Percentiles rank a stretch among this genome's conserved stretches.
These are phyloP conservation scores for Thalassiosira profunda DNA, from an alignment of 108 stramenopile genomes.

Conservation along the genomic window DNA sequence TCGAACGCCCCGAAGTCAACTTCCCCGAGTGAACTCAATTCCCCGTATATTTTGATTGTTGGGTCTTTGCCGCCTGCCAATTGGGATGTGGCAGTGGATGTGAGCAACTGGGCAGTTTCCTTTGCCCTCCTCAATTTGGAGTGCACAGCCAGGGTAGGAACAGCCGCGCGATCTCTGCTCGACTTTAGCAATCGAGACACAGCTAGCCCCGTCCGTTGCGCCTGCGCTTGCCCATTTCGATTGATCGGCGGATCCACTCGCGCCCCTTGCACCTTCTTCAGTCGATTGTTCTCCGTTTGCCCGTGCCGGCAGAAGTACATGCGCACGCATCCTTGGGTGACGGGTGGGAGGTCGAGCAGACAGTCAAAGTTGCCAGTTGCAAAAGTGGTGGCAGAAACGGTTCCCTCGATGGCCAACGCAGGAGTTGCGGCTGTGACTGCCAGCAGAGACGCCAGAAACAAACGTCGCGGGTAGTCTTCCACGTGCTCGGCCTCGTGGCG, in stretches of 20 bases:
- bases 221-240: constrained; percentile 56
- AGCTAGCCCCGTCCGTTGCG: constrained; percentile 55
- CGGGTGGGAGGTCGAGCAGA: constrained; percentile 70
- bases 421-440: not conserved
- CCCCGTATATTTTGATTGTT: constrained; percentile 17
- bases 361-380: constrained; percentile 51
- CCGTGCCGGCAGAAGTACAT: constrained; percentile 88
- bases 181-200: constrained; percentile 33
- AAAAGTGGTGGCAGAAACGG: not conserved
- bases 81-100: constrained; percentile 5
- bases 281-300: constrained; percentile 84
- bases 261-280: constrained; percentile 75
- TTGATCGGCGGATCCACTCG: constrained; percentile 75
- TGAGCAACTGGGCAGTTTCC: constrained; percentile 64
- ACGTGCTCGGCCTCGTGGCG: no score
- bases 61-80: not conserved
- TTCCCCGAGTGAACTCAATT: constrained; percentile 53
- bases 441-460: constrained; percentile 1
- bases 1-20: constrained; percentile 82
- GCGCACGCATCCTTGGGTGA: constrained; percentile 52
- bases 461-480: no score
- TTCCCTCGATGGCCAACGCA: not conserved
- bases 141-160: constrained; percentile 52
- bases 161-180: not conserved
- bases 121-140: constrained; percentile 59